phyloP scores from a whole-genome alignment of 2,329 filamentous ascomycete genomes.

The Claviceps monticola region DNA sequence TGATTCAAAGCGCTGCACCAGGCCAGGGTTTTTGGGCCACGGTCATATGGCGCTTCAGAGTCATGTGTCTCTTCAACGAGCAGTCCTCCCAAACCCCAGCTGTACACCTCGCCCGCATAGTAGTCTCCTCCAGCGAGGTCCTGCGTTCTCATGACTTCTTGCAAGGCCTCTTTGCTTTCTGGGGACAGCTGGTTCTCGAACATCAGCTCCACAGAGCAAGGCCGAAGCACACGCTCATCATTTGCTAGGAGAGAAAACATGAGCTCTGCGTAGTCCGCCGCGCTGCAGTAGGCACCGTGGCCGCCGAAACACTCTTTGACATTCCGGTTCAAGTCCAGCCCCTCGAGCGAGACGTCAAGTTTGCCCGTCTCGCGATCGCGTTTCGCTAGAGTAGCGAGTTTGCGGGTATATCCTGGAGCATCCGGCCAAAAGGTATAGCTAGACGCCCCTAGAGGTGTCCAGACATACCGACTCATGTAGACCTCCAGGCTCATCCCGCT shows the following conservation, averaged over 20 bases:
- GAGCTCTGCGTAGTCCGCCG: neutral
- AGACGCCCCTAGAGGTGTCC: neutral
- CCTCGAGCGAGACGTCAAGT: neutral
- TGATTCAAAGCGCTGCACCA: neutral
- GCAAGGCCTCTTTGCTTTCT: neutral
- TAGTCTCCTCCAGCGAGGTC: neutral
- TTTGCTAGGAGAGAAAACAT: conserved; percentile 14
- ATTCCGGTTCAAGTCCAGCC: neutral
- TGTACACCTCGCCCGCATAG: neutral
- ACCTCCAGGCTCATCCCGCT: conserved; percentile 28
- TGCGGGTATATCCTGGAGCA: neutral
- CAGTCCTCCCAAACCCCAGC: neutral
- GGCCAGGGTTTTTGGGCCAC: neutral
- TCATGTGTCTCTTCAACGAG: neutral
- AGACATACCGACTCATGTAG: conserved; percentile 21
- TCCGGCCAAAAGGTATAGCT: neutral
- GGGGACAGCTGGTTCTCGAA: conserved; percentile 31
- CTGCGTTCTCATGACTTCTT: neutral
- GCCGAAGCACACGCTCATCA: conserved; percentile 32
- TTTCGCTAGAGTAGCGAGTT: neutral
- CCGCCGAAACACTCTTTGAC: neutral
- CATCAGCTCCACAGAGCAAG: conserved; percentile 26
- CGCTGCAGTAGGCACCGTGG: neutral
- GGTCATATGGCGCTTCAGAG: neutral
- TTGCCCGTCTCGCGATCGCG: neutral